phyloP scores from a whole-genome alignment of 2,329 filamentous ascomycete species.

The Exophiala phaeomuriformis region DNA sequence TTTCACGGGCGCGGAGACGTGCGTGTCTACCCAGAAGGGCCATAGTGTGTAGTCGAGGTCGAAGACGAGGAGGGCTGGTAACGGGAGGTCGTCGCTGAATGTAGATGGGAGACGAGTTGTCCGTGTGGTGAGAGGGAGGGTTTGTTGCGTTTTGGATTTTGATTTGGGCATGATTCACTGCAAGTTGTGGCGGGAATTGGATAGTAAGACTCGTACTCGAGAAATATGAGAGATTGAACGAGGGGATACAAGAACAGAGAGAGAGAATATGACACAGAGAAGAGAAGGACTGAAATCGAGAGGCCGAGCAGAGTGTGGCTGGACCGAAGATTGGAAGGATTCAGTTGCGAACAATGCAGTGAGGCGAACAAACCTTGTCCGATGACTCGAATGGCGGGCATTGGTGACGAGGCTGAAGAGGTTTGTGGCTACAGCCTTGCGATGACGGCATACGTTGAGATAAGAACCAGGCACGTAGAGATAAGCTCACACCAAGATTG shows the following conservation, averaged over 20 bases:
- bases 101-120: constrained; percentile 34
- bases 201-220: background rate
- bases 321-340: background rate
- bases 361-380: background rate
- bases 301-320: background rate
- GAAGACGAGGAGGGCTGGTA: constrained; percentile 81
- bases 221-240: background rate
- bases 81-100: constrained; percentile 59
- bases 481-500: background rate
- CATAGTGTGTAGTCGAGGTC: constrained; percentile 98
- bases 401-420: background rate
- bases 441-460: background rate
- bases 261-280: background rate
- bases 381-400: background rate
- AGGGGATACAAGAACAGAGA: too few relatives aligned
- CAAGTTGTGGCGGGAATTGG: background rate
- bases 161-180: background rate
- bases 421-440: background rate
- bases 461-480: background rate
- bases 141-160: constrained; percentile 7
- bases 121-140: background rate
- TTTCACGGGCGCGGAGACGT: constrained; percentile 69
- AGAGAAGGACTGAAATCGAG: background rate
- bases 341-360: too few relatives aligned
- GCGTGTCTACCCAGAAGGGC: constrained; percentile 97